phyloP scores from a whole-genome alignment of 768 basidiomycete species.

The Lactifluus hygrophoroides region DNA sequence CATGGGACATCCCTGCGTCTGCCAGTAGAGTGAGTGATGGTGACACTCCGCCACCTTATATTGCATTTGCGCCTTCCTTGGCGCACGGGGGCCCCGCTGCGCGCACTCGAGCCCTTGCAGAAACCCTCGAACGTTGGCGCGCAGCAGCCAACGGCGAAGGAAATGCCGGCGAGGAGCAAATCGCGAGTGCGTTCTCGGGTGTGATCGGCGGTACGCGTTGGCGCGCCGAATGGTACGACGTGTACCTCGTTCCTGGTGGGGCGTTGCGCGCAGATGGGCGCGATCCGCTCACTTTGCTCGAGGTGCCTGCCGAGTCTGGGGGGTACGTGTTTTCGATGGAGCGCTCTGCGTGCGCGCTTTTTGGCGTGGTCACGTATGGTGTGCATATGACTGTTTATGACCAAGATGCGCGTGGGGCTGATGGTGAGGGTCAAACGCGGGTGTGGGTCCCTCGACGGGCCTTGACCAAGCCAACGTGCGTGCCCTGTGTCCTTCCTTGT shows the following conservation, averaged over 20 bases:
- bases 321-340: slow-evolving; percentile 85
- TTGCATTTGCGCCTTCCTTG: slow-evolving; percentile 3
- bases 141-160: slow-evolving; percentile 4
- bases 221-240: slow-evolving; percentile 77
- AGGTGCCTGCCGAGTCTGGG: slow-evolving; percentile 30
- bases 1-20: slow-evolving; percentile 36
- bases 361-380: slow-evolving; percentile 86
- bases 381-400: slow-evolving; percentile 82
- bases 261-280: slow-evolving; percentile 33
- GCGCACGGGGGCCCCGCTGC: slow-evolving; percentile 26
- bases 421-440: slow-evolving; percentile 31
- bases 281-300: slow-evolving; percentile 23
- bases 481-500: slow-evolving; percentile 14
- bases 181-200: slow-evolving; percentile 49
- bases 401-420: slow-evolving; percentile 26
- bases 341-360: slow-evolving; percentile 78
- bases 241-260: slow-evolving; percentile 66
- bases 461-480: slow-evolving; percentile 81
- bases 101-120: slow-evolving; percentile 53
- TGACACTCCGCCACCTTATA: not conserved
- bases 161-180: slow-evolving; percentile 25
- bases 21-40: not conserved
- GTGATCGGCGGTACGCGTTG: slow-evolving; percentile 72
- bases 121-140: slow-evolving; percentile 69
- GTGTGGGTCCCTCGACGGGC: slow-evolving; percentile 89